Conservation (phyloP, 257 asterid species). For the Asclepias syriaca region DNA sequence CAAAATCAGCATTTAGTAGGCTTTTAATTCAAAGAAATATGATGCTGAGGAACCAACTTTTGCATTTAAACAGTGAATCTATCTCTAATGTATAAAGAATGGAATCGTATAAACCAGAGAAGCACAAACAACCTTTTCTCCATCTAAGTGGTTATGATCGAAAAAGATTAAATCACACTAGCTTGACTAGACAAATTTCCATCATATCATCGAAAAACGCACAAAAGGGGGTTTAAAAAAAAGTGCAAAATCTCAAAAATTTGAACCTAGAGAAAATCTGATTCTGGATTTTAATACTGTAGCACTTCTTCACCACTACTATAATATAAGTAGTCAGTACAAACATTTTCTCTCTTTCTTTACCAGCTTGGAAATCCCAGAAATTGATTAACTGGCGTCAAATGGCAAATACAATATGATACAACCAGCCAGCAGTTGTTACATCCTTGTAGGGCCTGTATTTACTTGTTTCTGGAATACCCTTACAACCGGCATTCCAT, state of each 20-base stretch:
- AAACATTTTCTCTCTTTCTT: background rate
- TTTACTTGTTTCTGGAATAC: conserved; percentile 66
- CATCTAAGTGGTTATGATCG: too few species aligned
- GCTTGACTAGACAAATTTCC: background rate
- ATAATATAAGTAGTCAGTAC: background rate
- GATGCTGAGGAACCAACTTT: too few species aligned
- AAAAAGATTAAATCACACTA: background rate
- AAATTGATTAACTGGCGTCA: background rate
- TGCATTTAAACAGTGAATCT: too few species aligned
- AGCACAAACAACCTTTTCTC: too few species aligned
- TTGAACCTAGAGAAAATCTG: background rate
- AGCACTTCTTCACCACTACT: background rate
- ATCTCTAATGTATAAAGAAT: too few species aligned
- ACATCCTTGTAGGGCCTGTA: conserved; percentile 43
- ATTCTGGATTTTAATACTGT: background rate
- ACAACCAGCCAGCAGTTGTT: background rate
- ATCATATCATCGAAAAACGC: background rate
- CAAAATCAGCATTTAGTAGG: too few species aligned
- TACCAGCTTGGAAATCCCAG: background rate
- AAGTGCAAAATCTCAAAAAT: too few species aligned
- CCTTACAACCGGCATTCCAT: conserved; percentile 80
- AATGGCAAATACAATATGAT: background rate
- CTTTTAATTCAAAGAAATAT: too few species aligned
- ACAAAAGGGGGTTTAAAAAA: too few species aligned
- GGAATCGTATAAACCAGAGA: too few species aligned